These are phyloP conservation scores for Xerocomellus chrysenteron DNA, from an alignment of 768 basidiomycete species.

Conservation along the genomic window DNA sequence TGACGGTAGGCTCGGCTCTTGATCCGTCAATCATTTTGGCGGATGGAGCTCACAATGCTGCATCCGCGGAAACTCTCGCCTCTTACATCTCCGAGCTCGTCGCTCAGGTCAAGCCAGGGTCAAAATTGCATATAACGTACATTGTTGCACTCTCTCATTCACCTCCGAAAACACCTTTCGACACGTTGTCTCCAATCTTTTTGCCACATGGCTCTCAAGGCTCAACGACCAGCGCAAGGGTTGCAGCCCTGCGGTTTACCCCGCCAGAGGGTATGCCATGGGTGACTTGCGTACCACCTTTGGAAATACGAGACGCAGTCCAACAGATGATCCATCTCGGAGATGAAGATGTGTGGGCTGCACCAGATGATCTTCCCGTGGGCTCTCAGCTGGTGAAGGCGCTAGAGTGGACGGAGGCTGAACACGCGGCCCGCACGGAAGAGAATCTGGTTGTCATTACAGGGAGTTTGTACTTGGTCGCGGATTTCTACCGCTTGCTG, in stretches of 20 bases:
- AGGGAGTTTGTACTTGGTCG: slow-evolving; percentile 93
- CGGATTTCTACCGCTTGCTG: slow-evolving; percentile 79
- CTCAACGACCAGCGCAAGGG: slow-evolving; percentile 35
- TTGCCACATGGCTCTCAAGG: slow-evolving; percentile 33
- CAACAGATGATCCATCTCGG: slow-evolving; percentile 37
- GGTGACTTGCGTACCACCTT: slow-evolving; percentile 65
- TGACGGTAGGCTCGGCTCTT: slow-evolving; percentile 10
- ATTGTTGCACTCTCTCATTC: slow-evolving; percentile 84
- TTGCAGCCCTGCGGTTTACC: slow-evolving; percentile 64
- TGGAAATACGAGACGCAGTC: slow-evolving; percentile 49
- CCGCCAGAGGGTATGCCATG: slow-evolving; percentile 94
- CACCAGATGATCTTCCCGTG: slow-evolving; percentile 34
- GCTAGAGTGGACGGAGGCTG: slow-evolving; percentile 42
- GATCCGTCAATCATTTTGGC: slow-evolving; percentile 54
- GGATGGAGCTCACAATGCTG: slow-evolving; percentile 93
- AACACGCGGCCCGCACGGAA: slow-evolving; percentile 3
- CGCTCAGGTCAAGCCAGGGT: slow-evolving; percentile 19
- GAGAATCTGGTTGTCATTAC: slow-evolving; percentile 67
- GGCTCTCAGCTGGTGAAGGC: slow-evolving; percentile 44
- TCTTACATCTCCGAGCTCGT: slow-evolving; percentile 50
- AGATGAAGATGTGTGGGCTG: slow-evolving; percentile 47
- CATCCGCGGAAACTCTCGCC: slow-evolving; percentile 67
- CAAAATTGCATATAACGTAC: slow-evolving; percentile 54
- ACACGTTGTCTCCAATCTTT: slow-evolving; percentile 72
- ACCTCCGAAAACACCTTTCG: slow-evolving; percentile 74